Evolutionary conservation across 2,329 filamentous ascomycete species (phyloP), one percentile per base, ranked within the genome.

Genomic region (Microascus cirrosus): DNA sequence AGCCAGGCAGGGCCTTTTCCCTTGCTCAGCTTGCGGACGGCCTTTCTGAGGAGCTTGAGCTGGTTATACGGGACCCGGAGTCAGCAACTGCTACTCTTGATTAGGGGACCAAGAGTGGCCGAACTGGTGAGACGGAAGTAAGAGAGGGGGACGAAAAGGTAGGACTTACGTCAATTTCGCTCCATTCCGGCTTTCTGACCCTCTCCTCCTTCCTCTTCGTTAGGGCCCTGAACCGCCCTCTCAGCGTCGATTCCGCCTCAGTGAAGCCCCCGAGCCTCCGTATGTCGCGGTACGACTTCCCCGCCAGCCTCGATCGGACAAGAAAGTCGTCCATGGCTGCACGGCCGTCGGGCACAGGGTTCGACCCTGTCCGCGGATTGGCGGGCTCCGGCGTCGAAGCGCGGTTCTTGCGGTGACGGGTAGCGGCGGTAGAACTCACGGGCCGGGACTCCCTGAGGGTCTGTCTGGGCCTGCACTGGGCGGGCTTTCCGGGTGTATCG

Each of bases 231-330:
- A 80, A 83, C 0, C 86, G 78, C 0, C 88, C 88, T 15, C 88
- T 78, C 42, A 92, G 74, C 0, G 88, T 91, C 12, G 86, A 87
- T 69, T 89, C 86, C 1, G 85, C 83, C 63, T 88, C 84, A 0
- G 67, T 69, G 61, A 85, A 85, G 1, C 74, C 70, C 15, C 84
- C 81, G 20, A 71, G 65, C 7, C 66, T 63, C 42, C 78, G 78
- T 64, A 90, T 89, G 59, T 86, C 77, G 57, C 77, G 79, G 70
- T 89, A 90, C 0, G 84, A 82, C 71, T 81, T 72, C 2, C 85
- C 85, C 1, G 72, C 67, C 8, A 68, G 64, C 66, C 82, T 84
- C 25, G 76, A 73, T n/a, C 74, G 65, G 18, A 87, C 67, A 1
- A 89, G 73, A 50, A 76, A 77, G 2, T 73, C 66, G 63, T 82